These are phyloP conservation scores for Styphnolobium japonicum DNA, from an alignment of 306 rosid species.

Conservation along the genomic window DNA sequence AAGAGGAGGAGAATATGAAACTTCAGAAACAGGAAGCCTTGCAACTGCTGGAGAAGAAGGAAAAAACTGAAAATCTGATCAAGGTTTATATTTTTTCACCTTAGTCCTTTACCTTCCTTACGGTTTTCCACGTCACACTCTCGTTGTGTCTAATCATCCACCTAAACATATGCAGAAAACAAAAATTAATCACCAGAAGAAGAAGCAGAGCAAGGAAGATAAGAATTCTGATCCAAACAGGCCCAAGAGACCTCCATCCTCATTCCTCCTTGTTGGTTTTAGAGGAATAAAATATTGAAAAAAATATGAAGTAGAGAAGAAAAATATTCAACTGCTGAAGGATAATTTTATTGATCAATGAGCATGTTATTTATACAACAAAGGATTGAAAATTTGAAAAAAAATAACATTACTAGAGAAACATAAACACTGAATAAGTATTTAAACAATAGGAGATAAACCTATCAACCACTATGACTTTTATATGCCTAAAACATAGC, in stretches of 20 bases:
- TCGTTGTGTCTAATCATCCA: not conserved
- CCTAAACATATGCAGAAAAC: conserved; percentile 49
- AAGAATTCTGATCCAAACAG: conserved; percentile 74
- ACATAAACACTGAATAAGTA: no score
- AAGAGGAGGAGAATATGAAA: conserved; percentile 76
- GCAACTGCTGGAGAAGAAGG: conserved; percentile 82
- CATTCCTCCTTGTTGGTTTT: no score
- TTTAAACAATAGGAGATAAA: no score
- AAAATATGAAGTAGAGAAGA: no score
- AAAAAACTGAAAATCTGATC: conserved; percentile 76
- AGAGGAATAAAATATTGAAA: no score
- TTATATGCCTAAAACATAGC: no score
- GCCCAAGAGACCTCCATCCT: conserved; percentile 87
- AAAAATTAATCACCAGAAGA: conserved; percentile 59
- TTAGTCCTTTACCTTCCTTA: not conserved
- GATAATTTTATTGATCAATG: no score
- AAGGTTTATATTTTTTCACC: conserved; percentile 36
- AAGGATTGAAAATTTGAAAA: no score
- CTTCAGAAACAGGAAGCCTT: conserved; percentile 86
- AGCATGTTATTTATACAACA: no score
- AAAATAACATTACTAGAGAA: no score
- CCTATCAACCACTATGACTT: no score
- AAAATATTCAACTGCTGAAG: no score
- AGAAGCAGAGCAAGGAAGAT: conserved; percentile 61
- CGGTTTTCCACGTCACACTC: not conserved